Evolutionary conservation across 2,329 filamentous ascomycete species (phyloP), one percentile per base, ranked within the genome.

Genomic region (Biscogniauxia mediterranea): DNA sequence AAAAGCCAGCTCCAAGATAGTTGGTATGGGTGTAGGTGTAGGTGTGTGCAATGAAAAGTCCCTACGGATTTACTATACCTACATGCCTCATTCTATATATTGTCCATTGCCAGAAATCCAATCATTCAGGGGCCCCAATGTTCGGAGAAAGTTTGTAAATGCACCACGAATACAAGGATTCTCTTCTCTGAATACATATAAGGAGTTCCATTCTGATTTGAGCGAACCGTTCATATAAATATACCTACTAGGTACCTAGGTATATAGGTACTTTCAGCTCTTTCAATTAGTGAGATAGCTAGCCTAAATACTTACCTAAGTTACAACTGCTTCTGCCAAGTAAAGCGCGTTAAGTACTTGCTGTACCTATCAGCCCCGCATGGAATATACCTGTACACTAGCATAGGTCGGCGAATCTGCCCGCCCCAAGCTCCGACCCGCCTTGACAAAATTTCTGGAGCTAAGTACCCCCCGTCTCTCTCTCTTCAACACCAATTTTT

Each of bases 401-500:
- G n/a, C n/a, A n/a, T n/a, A n/a, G n/a, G n/a, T 70, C 66, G 69
- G 68, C 66, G 58, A 69, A 69, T 68, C 58, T 59, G 38, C 58
- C 55, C n/a, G 13, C 62, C 11, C 59, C 54, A 69, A 71, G 64
- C 67, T 68, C 70, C 70, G 70, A 69, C 63, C 65, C 15, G 50
- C 63, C 58, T 62, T 64, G 66, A 66, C 67, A 71, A 73, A 73
- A 72, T 72, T 72, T 72, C 68, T 66, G 64, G 70, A 69, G 66
- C 67, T 68, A 60, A 11, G 61, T 21, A 57, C 55, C 52, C 53
- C 38, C 46, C 46, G 28, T 51, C 28, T 55, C 28, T 9, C 28
- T 32, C 28, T 32, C 23, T 23, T 23, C 23, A 59, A 54, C 56
- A 54, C 55, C 56, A 59, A 32, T n/a, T n/a, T 46, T 15, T 5